Evolutionary conservation across 257 asterid genomes (phyloP), one percentile per base, ranked within the genome.

Genomic region (Solanum medicagineum): DNA sequence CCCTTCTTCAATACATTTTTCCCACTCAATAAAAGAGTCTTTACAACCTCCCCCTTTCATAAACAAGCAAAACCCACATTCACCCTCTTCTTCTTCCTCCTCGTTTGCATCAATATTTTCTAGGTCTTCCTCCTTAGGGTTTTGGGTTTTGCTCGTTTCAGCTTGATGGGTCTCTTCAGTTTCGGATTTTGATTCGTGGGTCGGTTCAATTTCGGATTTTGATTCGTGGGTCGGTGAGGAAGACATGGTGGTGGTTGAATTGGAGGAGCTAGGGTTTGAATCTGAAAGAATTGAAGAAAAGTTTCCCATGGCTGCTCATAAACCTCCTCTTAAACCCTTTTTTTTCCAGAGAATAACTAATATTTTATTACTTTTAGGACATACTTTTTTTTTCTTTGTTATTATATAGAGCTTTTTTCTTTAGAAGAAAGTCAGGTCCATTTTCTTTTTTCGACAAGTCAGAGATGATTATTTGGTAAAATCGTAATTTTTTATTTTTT

Each of bases 21-120:
- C 96, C 98, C 98, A 95, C 6, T 85, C 93, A 49, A 74, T 60
- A 85, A 95, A 95, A 1, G 84, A 59, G 8, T 95, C 97, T 68
- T 71, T 93, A 81, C 98, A 95, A 16, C 94, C 98, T 32, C 98
- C 98, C 45, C 87, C 98, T 86, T 95, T 95, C 98, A 95, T 95
- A 53, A 89, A 94, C 84, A 95, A 86, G 86, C 98, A 95, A 86
- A 94, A 95, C 86, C 98, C 97, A 87, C 98, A 93, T 79, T 94
- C 98, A 0, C 93, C 95, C 80, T 91, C 98, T 0, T 92, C 96
- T 10, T 91, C 94, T 11, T 20, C 94, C 15, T 77, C 92, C 36
- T 79, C 19, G 16, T 59, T 88, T 32, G 49, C 84, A 22, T 24
- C 83, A 73, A 71, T 11, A 60, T 82, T 68, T 40, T 86, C 85